Percentiles rank a stretch among this genome's conserved stretches.
Evolutionary conservation across 192 early-diverging fungal species (phyloP).

Genomic region (Umbelopsis ramanniana): DNA sequence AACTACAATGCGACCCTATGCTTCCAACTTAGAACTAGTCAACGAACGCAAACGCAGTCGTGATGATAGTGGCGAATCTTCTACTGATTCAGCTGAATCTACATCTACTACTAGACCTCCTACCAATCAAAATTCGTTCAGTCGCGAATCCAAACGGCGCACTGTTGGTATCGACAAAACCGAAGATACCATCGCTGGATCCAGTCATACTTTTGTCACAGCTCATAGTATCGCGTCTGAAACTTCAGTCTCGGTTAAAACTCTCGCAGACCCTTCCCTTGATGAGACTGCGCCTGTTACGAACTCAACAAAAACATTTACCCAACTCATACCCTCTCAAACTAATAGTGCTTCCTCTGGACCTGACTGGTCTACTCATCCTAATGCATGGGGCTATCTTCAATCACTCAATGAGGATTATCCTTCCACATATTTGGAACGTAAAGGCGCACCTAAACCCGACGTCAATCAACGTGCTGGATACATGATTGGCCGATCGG

Average conservation of each 20-base stretch:
- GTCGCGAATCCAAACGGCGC: constrained; percentile 1
- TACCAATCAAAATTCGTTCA: constrained; percentile 5
- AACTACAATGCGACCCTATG: not conserved
- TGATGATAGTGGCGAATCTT: not conserved
- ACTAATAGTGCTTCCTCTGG: not conserved
- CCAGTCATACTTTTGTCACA: not conserved
- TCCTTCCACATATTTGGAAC: constrained; percentile 3
- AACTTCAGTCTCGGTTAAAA: not conserved
- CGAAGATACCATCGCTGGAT: not conserved
- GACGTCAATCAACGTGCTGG: constrained; percentile 19
- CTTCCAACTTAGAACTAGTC: not conserved
- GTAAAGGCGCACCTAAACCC: not conserved
- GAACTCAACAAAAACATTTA: not conserved
- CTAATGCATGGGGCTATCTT: constrained; percentile 23
- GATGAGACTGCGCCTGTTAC: not conserved
- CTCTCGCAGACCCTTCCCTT: not conserved
- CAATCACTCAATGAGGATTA: constrained; percentile 17
- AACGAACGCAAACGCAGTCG: constrained; percentile 2
- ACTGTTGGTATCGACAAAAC: not conserved
- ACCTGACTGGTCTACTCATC: constrained; percentile 15
- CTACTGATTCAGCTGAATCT: constrained; percentile 12
- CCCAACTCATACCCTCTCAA: not conserved
- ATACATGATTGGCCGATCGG: constrained; percentile 25
- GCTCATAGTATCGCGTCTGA: not conserved
- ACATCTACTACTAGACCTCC: not conserved